A percentile compares a stretch with the other conserved stretches of the same genome.
Evolutionary conservation across 139 green algal species (phyloP).

Genomic region (Tetradesmus lagerheimii): DNA sequence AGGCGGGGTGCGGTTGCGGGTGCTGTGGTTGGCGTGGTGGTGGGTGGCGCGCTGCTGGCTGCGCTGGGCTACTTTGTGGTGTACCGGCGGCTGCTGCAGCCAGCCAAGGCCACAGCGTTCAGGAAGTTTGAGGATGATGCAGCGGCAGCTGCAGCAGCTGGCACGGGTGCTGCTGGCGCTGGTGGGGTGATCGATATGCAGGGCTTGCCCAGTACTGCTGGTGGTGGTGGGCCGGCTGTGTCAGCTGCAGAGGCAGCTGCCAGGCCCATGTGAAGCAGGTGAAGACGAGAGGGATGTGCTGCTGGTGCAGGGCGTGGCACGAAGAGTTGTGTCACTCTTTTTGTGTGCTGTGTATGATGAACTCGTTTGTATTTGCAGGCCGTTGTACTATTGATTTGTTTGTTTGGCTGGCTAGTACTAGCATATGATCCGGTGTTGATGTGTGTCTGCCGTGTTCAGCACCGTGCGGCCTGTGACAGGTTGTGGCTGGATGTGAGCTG

Average conservation of each 20-base stretch:
- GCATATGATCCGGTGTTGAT: no score
- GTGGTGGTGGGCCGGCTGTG: background rate
- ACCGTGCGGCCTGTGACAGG: no score
- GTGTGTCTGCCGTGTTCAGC: no score
- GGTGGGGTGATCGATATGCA: background rate
- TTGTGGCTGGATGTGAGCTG: no score
- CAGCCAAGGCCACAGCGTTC: conserved; percentile 23
- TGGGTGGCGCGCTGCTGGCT: background rate
- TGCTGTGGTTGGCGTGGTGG: background rate
- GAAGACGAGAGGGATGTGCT: background rate
- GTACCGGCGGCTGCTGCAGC: background rate
- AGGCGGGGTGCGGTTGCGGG: background rate
- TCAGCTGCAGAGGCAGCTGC: conserved; percentile 20
- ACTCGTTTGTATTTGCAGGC: no score
- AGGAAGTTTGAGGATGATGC: conserved; percentile 24
- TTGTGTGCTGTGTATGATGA: no score
- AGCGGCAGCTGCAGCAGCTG: conserved; percentile 3
- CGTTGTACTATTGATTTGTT: no score
- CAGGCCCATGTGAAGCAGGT: background rate
- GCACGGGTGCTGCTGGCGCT: background rate
- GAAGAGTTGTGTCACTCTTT: no score
- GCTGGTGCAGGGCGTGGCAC: no score
- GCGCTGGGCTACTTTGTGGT: conserved; percentile 10
- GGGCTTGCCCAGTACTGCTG: background rate
- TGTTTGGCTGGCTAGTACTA: no score